Evolutionary conservation across 164 flowering plant genomes (phyloP).

Genomic region (Aristolochia contorta): DNA sequence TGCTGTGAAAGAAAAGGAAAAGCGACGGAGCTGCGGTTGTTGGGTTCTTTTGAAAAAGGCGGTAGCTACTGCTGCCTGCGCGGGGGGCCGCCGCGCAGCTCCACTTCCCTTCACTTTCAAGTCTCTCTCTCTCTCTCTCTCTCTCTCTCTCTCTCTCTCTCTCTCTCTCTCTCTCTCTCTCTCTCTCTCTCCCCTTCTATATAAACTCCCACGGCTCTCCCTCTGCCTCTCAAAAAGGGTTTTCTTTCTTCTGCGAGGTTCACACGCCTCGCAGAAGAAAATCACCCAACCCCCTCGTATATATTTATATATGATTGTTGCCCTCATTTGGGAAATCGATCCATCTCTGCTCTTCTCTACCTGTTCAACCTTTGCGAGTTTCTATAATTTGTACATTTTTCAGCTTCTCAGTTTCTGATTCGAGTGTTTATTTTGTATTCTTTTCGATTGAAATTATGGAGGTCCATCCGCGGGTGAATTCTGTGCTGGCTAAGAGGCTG

Average conservation of each 20-base stretch:
- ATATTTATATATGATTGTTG: background rate
- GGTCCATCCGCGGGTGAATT: constrained; percentile 20
- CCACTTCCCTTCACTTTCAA: constrained; percentile 8
- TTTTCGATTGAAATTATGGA: constrained; percentile 12
- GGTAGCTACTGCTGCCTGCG: constrained; percentile 1
- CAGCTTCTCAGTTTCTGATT: background rate
- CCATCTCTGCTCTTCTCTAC: too few species aligned
- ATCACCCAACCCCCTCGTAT: background rate
- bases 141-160: background rate
- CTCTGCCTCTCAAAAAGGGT: background rate
- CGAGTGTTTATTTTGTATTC: background rate
- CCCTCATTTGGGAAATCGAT: background rate
- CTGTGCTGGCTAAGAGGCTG: constrained; percentile 32
- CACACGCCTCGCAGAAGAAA: constrained; percentile 22
- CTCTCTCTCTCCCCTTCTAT: constrained; percentile 5
- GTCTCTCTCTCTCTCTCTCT: background rate
- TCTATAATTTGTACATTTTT: too few species aligned
- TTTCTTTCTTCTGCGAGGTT: constrained; percentile 25
- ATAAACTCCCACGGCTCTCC: background rate
- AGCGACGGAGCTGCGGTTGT: constrained; percentile 1
- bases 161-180: too few species aligned
- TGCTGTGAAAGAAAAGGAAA: background rate
- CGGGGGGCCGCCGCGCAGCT: too few species aligned
- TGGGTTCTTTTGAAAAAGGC: constrained; percentile 9
- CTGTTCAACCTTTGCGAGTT: too few species aligned